Conservation (phyloP, 305 asterid genomes). For the Ilex paraguariensis region DNA sequence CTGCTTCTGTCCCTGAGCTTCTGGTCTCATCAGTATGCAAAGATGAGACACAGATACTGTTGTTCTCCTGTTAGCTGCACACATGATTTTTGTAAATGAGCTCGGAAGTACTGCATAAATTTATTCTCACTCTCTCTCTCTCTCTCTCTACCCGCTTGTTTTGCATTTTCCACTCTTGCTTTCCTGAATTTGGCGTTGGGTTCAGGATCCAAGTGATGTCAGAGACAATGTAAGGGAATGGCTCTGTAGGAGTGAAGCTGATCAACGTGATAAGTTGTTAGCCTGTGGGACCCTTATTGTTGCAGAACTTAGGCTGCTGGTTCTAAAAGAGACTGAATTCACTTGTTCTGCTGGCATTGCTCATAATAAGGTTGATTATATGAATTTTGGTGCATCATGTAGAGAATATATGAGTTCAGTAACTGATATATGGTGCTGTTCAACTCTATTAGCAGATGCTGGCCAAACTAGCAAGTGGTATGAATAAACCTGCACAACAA, state of each 20-base stretch:
- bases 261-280: constrained; percentile 67
- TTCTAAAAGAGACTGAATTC: constrained; percentile 73
- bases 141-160: background rate
- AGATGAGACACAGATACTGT: too few relatives aligned
- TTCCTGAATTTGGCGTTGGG: constrained; percentile 1
- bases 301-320: constrained; percentile 83
- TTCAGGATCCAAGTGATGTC: constrained; percentile 44
- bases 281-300: constrained; percentile 91
- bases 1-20: too few relatives aligned
- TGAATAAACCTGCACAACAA: constrained; percentile 98
- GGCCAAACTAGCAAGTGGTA: constrained; percentile 93
- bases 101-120: too few relatives aligned
- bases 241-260: constrained; percentile 48
- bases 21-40: too few relatives aligned
- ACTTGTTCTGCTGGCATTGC: constrained; percentile 97
- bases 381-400: too few relatives aligned
- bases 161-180: background rate
- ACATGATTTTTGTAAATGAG: too few relatives aligned
- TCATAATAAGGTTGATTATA: constrained; percentile 67
- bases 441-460: constrained; percentile 53
- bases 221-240: constrained; percentile 53
- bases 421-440: too few relatives aligned
- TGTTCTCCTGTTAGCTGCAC: too few relatives aligned
- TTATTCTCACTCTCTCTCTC: too few relatives aligned
- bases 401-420: too few relatives aligned